Evolutionary conservation across 345 rosid species (phyloP), one percentile per base, ranked within the genome.

Genomic region (Euphorbia peplus): DNA sequence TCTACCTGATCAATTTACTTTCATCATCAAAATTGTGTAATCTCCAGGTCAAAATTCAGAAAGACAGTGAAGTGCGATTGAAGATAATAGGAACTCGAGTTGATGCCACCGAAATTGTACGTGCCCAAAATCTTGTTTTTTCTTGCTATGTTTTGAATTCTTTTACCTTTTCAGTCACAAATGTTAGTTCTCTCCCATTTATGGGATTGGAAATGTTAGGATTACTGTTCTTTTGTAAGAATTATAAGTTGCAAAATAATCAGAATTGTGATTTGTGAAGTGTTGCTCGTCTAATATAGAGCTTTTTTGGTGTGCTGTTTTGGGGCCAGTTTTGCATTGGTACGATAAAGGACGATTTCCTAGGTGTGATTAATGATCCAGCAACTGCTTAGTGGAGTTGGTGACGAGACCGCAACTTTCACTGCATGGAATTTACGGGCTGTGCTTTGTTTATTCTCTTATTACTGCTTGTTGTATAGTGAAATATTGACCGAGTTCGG

Each of bases 1-100:
- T 65, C 24, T 41, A 51, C 48, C 22, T 47, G 0, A 42, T 16
- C 22, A 60, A 21, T 2, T 15, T 47, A 37, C 5, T 8, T 37
- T 60, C 71, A 41, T 63, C 69, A 70, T 64, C 51, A 6, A 30
- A 30, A 13, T 56, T 41, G 64, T 54, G 57, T 41, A 24, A 35
- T 76, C 39, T 69, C 50, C 81, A 89, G 97, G 95, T 91, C 50
- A 93, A 91, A 82, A 93, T 93, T 75, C 98, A 88, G 63, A 91
- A 89, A 71, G 97, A 89, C 51, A 86, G 97, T 65, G 97, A 93
- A 82, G 98, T 91, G 63, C 86, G 96, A 41, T 73, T 91, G 63
- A 93, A 93, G 92, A 88, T 93, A 67, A 88, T 93, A 48, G 97
- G 98, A 37, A 93, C 96, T 60, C 82, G 95, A 32, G 97, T 93